Evolutionary conservation across 2,329 filamentous ascomycete genomes (phyloP).

Genomic region (Penicillium sclerotigenum): DNA sequence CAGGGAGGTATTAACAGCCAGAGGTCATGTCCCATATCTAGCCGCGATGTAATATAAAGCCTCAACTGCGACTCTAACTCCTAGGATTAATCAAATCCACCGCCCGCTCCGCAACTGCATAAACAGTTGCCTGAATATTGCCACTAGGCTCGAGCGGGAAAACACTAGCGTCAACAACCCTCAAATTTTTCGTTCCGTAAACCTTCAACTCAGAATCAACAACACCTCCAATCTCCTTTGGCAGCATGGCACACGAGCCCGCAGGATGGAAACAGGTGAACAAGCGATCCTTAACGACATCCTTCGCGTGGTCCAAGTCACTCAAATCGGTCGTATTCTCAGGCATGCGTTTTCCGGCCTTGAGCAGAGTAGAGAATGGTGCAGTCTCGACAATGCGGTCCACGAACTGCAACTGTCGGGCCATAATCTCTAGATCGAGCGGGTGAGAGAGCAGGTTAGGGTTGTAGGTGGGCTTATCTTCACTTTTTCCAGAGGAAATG

Average conservation of each 20-base stretch:
- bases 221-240: slow-evolving; percentile 27
- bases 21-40: neutral
- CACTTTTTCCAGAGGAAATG: slow-evolving; percentile 30
- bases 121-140: slow-evolving; percentile 40
- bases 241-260: slow-evolving; percentile 36
- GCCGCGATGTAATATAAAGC: neutral
- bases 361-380: slow-evolving; percentile 19
- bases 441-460: slow-evolving; percentile 45
- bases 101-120: slow-evolving; percentile 35
- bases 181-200: slow-evolving; percentile 30
- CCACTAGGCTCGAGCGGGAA: slow-evolving; percentile 36
- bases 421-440: slow-evolving; percentile 45
- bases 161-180: slow-evolving; percentile 37
- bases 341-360: slow-evolving; percentile 13
- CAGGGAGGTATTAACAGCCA: neutral
- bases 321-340: slow-evolving; percentile 7
- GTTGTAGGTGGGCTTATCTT: slow-evolving; percentile 42
- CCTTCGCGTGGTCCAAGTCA: slow-evolving; percentile 16
- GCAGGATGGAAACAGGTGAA: slow-evolving; percentile 29
- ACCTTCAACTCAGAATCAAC: slow-evolving; percentile 28
- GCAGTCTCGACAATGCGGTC: slow-evolving; percentile 21
- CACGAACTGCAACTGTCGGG: slow-evolving; percentile 28
- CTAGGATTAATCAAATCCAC: slow-evolving; percentile 22
- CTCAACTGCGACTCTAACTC: neutral
- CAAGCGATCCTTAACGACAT: slow-evolving; percentile 22